A percentile compares a stretch with the other conserved stretches of the same genome.
Evolutionary conservation across 805 yeast genomes (phyloP).

Genomic region (Pichia ethanolica): DNA sequence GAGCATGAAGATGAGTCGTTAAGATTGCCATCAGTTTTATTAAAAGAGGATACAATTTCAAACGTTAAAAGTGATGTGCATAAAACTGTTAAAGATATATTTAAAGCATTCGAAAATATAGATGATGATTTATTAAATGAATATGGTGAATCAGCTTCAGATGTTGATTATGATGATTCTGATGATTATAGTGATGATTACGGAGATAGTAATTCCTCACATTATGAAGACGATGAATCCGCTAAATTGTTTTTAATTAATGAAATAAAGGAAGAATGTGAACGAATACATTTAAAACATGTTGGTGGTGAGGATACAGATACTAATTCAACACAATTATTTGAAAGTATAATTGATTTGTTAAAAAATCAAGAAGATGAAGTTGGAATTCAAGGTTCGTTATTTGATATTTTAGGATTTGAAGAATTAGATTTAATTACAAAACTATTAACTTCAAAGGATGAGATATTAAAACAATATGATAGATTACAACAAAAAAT

Average conservation of each 20-base stretch:
- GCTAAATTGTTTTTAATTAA: conserved; percentile 12
- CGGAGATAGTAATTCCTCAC: conserved; percentile 4
- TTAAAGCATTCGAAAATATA: conserved; percentile 28
- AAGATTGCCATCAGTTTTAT: conserved; percentile 25
- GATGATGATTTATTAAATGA: conserved; percentile 14
- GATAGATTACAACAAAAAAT: neutral
- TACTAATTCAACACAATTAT: conserved; percentile 10
- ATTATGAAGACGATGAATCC: conserved; percentile 6
- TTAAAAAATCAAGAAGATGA: conserved; percentile 35
- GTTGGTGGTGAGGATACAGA: conserved; percentile 11
- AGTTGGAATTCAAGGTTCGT: conserved; percentile 58
- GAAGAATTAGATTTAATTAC: conserved; percentile 79
- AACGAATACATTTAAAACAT: conserved; percentile 24
- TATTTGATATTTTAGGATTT: conserved; percentile 78
- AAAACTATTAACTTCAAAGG: conserved; percentile 44
- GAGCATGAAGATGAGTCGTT: conserved; percentile 17
- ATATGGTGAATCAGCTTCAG: conserved; percentile 1
- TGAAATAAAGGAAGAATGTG: conserved; percentile 18
- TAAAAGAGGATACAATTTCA: conserved; percentile 22
- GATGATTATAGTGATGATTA: conserved; percentile 3
- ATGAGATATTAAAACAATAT: conserved; percentile 22
- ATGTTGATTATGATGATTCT: conserved; percentile 9
- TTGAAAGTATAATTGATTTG: conserved; percentile 26
- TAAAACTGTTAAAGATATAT: conserved; percentile 18
- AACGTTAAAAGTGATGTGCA: conserved; percentile 21